Evolutionary conservation across 1,284 basidiomycete species (phyloP), one percentile per base, ranked within the genome.

Genomic region (Tremellales sp.): DNA sequence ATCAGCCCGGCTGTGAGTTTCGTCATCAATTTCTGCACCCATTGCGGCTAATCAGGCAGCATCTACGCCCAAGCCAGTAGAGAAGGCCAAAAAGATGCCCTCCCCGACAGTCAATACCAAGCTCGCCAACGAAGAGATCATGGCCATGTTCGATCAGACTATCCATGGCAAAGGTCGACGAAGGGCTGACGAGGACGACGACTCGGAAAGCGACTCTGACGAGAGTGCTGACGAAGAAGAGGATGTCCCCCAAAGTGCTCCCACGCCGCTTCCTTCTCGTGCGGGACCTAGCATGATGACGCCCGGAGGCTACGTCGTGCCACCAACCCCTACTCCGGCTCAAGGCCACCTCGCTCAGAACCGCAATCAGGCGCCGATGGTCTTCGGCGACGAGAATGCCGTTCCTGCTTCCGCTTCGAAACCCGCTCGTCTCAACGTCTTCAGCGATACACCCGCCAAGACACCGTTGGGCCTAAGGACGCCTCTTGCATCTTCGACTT

Each of bases 111-210:
- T 89, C 54, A 88, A 88, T 65, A 90, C 87, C 40, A 91, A 90
- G 70, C 87, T 89, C 56, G 92, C 92, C 3, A 78, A 93, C 45
- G 86, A 82, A n/a, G 91, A 94, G 67, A 89, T 96, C 33, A 89
- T 89, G 75, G 85, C 84, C 50, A 88, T 96, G 84, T 93, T 90
- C 70, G 93, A 94, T 68, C 73, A 85, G 74, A 89, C 86, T 0
- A 80, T 81, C 43, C 69, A 69, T 37, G 71, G 65, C 13, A 67
- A 66, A 46, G n/a, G n/a, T n/a, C n/a, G n/a, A n/a, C n/a, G n/a
- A n/a, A 68, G 76, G 26, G 77, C 80, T 37, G 58, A 60, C 39
- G 60, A 64, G 37, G 73, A 74, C 23, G 75, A 76, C 39, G 77
- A 77, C 42, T 76, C 75, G 11, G 76, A 77, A 7, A 64, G 61